Evolutionary conservation across 495 filamentous ascomycete genomes (phyloP).

Genomic region (Aspergillus conjunctus): DNA sequence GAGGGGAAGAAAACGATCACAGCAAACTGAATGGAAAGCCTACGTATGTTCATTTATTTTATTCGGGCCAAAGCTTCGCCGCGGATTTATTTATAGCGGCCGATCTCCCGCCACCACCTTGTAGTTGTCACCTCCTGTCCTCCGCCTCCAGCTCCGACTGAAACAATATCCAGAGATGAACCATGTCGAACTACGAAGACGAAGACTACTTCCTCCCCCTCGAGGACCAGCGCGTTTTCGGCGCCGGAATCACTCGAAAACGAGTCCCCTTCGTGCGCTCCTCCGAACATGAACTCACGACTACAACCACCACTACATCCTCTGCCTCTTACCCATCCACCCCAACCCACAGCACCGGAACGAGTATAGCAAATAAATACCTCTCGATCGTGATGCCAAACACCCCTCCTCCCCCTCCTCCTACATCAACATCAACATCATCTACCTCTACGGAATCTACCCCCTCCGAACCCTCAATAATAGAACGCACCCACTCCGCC

Average conservation of each 20-base stretch:
- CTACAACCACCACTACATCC: constrained; percentile 37
- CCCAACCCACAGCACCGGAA: constrained; percentile 28
- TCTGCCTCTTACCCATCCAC: constrained; percentile 26
- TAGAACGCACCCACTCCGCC: constrained; percentile 11
- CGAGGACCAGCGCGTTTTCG: constrained; percentile 75
- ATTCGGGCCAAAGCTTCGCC: not conserved
- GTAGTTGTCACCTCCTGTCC: not conserved
- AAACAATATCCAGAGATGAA: not conserved
- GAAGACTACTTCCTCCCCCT: constrained; percentile 69
- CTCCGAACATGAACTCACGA: constrained; percentile 49
- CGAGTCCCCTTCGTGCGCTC: constrained; percentile 81
- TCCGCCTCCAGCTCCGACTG: not conserved
- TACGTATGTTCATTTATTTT: too few species aligned
- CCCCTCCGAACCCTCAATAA: too few species aligned
- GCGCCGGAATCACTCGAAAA: constrained; percentile 74
- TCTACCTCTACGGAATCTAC: not conserved
- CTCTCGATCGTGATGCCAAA: constrained; percentile 68
- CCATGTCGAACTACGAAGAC: constrained; percentile 40
- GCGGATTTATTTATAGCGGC: constrained; percentile 16
- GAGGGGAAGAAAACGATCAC: constrained; percentile 4
- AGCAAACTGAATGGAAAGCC: constrained; percentile 9
- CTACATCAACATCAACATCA: constrained; percentile 7
- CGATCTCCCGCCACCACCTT: constrained; percentile 29
- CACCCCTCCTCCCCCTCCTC: constrained; percentile 14
- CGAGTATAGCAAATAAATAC: constrained; percentile 66